Conservation (phyloP, 2,329 filamentous ascomycete species). For the Verticillium klebahnii region DNA sequence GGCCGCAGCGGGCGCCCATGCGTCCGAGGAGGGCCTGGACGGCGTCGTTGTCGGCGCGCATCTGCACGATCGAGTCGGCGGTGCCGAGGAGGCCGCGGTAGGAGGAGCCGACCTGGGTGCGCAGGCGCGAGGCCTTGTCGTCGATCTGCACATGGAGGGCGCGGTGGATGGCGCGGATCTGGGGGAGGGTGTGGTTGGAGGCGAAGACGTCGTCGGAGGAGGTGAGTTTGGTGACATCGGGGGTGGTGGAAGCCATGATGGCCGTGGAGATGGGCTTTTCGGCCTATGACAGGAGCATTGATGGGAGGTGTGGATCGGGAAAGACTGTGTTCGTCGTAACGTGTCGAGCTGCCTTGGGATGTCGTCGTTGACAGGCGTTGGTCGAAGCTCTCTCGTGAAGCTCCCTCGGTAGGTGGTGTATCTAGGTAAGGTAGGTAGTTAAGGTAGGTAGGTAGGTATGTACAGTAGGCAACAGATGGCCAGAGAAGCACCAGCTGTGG, state of each 20-base stretch:
- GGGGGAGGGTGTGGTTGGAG: slow-evolving; percentile 52
- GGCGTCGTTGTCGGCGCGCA: slow-evolving; percentile 72
- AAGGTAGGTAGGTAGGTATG: too few species aligned
- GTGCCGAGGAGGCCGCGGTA: slow-evolving; percentile 91
- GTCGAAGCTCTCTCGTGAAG: not conserved
- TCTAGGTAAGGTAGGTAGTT: too few species aligned
- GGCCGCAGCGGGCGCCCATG: slow-evolving; percentile 75
- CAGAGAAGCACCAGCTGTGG: not conserved
- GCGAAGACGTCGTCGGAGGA: slow-evolving; percentile 52
- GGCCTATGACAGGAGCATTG: not conserved
- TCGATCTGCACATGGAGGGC: slow-evolving; percentile 54
- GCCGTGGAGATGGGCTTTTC: slow-evolving; percentile 9
- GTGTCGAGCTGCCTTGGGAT: too few species aligned
- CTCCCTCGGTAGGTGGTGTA: not conserved
- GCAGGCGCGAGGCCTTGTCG: slow-evolving; percentile 57
- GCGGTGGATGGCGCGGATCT: slow-evolving; percentile 60
- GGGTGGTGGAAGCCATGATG: slow-evolving; percentile 28
- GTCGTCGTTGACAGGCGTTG: not conserved
- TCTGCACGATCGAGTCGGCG: slow-evolving; percentile 87
- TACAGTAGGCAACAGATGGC: not conserved
- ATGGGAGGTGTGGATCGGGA: not conserved
- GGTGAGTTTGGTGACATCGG: slow-evolving; percentile 44
- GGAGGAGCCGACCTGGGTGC: slow-evolving; percentile 59
- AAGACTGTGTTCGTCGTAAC: too few species aligned
- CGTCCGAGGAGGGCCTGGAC: slow-evolving; percentile 67